These are phyloP conservation scores for Alternaria sp. DNA, from an alignment of 2,329 filamentous ascomycete genomes.

Conservation along the genomic window DNA sequence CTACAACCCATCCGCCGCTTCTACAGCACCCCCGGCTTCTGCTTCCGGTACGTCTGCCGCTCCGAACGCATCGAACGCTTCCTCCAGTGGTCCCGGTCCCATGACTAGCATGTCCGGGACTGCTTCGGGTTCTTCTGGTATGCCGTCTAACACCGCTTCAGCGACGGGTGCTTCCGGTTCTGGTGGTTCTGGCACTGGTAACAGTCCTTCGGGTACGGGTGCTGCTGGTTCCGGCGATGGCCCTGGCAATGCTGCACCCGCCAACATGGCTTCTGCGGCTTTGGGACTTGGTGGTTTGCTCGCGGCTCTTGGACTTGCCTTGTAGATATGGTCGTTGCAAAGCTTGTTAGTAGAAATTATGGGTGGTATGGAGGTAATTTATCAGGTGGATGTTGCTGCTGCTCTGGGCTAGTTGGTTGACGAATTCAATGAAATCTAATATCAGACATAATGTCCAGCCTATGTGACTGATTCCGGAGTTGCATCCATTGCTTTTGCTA, in stretches of 20 bases:
- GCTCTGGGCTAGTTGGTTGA: not conserved
- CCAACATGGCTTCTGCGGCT: not conserved
- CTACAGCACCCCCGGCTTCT: not conserved
- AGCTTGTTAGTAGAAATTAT: not conserved
- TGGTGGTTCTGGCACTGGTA: not conserved
- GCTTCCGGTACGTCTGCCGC: slow-evolving; percentile 1
- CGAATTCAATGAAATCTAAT: not conserved
- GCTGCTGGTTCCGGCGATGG: not conserved
- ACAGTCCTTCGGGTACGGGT: not conserved
- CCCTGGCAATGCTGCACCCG: not conserved
- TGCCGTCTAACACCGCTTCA: not conserved
- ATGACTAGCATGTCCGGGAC: not conserved
- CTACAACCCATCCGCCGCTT: not conserved
- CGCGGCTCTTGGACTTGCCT: not conserved
- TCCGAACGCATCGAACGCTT: not conserved
- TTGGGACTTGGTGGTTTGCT: not conserved
- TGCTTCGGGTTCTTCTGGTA: not conserved
- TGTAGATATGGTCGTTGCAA: not conserved
- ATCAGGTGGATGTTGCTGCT: not conserved
- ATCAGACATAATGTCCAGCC: not conserved
- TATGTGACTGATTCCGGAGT: not conserved
- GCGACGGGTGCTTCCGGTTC: not conserved
- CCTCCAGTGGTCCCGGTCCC: not conserved
- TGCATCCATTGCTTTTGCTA: not conserved
- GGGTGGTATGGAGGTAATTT: not conserved